Evolutionary conservation across 1,139 yeast species (phyloP).

Genomic region (Lodderomyces theae): DNA sequence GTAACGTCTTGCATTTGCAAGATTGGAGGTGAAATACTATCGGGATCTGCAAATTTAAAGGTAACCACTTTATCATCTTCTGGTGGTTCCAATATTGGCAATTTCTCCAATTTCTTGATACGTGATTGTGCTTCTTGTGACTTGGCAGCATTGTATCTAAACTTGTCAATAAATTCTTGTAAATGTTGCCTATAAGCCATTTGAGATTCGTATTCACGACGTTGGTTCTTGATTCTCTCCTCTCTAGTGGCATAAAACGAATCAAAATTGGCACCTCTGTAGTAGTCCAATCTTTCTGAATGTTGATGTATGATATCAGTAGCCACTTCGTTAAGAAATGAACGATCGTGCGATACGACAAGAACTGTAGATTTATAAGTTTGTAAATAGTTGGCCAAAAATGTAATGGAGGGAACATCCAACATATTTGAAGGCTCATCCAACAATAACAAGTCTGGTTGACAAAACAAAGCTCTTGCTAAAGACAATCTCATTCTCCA

Average conservation of each 20-base stretch:
- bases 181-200: constrained; percentile 93
- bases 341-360: constrained; percentile 96
- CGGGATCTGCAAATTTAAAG: constrained; percentile 95
- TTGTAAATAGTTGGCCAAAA: constrained; percentile 83
- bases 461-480: constrained; percentile 96
- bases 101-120: constrained; percentile 90
- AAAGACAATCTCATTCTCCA: constrained; percentile 99
- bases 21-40: constrained; percentile 88
- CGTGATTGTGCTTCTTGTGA: constrained; percentile 97
- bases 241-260: constrained; percentile 90
- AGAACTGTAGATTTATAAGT: constrained; percentile 88
- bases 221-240: constrained; percentile 90
- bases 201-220: constrained; percentile 94
- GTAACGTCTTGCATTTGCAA: constrained; percentile 82
- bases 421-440: constrained; percentile 99
- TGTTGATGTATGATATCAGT: constrained; percentile 98
- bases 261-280: constrained; percentile 92
- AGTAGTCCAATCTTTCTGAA: constrained; percentile 92
- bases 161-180: constrained; percentile 92
- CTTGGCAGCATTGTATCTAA: constrained; percentile 95
- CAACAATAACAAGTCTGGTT: constrained; percentile 85
- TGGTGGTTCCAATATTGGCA: constrained; percentile 91
- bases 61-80: constrained; percentile 85
- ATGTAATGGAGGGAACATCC: constrained; percentile 98
- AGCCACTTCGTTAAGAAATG: constrained; percentile 95